Evolutionary conservation across 768 basidiomycete genomes (phyloP).

Genomic region (Trametes maxima): DNA sequence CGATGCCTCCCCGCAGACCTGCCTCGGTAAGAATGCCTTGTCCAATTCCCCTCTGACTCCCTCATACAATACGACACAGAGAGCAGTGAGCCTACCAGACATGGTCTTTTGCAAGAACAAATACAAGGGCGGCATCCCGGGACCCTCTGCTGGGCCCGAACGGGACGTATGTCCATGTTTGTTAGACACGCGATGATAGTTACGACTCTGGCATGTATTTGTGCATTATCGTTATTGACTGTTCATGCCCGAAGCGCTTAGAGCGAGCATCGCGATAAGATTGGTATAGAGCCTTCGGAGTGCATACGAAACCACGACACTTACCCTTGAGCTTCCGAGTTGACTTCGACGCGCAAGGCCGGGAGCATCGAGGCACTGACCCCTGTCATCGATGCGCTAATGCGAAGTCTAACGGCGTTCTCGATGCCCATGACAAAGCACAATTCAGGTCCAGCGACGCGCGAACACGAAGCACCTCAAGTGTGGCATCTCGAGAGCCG

Average conservation of each 20-base stretch:
- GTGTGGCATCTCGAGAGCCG: constrained; percentile 2
- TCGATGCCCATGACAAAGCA: neutral
- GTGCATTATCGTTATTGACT: neutral
- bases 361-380: neutral
- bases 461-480: neutral
- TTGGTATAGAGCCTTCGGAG: neutral
- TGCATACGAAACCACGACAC: too few species aligned
- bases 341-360: too few species aligned
- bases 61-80: neutral
- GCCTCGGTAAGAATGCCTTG: constrained; percentile 10
- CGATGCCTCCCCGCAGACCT: constrained; percentile 13
- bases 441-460: neutral
- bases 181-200: constrained; percentile 10
- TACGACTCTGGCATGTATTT: neutral
- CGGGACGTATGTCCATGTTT: constrained; percentile 18
- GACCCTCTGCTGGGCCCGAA: neutral
- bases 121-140: constrained; percentile 1
- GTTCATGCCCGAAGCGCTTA: neutral
- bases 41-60: too few species aligned
- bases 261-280: neutral
- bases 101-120: constrained; percentile 18
- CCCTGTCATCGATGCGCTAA: neutral
- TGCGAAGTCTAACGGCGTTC: neutral
- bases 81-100: constrained; percentile 18
- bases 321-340: too few species aligned